Percentiles rank a stretch among this genome's conserved stretches.
phyloP scores from a whole-genome alignment of 306 rosid species.

The Ormosia emarginata region DNA sequence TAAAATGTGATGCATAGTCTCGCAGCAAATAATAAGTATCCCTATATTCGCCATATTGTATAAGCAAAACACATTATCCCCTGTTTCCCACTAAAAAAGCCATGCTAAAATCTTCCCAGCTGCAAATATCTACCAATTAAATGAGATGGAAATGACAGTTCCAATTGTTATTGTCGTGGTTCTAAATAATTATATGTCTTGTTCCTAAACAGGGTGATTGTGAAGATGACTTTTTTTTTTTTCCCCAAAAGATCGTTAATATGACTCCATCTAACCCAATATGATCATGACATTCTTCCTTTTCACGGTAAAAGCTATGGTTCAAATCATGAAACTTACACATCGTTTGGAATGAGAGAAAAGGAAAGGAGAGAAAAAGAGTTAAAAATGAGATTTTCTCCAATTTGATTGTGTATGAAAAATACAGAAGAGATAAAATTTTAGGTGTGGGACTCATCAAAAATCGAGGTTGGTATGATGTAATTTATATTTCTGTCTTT shows the following conservation, averaged over 20 bases:
- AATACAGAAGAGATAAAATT: too few relatives aligned
- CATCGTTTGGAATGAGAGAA: too few relatives aligned
- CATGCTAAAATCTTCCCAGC: background rate
- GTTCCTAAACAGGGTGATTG: background rate
- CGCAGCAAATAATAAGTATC: background rate
- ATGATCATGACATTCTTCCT: constrained; percentile 8
- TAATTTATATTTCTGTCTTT: too few relatives aligned
- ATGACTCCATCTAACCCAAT: background rate
- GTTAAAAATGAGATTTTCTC: too few relatives aligned
- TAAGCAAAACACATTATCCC: background rate
- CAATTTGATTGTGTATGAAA: too few relatives aligned
- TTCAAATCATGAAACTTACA: background rate
- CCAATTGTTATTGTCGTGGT: background rate
- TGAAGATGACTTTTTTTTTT: background rate
- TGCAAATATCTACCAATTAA: background rate
- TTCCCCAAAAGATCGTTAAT: background rate
- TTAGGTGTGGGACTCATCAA: too few relatives aligned
- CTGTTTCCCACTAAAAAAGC: background rate
- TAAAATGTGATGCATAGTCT: background rate
- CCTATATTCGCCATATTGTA: background rate
- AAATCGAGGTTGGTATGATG: too few relatives aligned
- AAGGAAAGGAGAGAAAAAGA: too few relatives aligned
- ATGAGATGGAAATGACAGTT: background rate
- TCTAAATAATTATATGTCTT: constrained; percentile 8
- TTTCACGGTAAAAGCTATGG: background rate